phyloP scores from a whole-genome alignment of 768 basidiomycete species.

The Boletus rubropictus region DNA sequence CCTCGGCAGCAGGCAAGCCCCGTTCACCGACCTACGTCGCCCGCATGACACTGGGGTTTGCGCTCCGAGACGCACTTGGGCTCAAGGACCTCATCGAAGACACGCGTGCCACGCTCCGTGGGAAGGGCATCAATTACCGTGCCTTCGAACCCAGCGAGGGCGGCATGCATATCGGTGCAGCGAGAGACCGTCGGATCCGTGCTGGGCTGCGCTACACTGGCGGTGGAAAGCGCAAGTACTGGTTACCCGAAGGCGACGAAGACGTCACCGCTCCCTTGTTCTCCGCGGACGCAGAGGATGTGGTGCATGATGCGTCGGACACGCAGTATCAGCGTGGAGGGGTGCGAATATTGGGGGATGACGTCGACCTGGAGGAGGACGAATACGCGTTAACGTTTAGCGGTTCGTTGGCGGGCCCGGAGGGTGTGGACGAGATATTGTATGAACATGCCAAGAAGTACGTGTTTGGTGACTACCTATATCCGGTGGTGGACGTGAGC shows the following conservation, averaged over 20 bases:
- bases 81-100: slow-evolving; percentile 84
- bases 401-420: slow-evolving; percentile 38
- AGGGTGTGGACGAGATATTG: slow-evolving; percentile 68
- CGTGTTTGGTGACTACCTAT: slow-evolving; percentile 87
- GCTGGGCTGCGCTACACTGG: slow-evolving; percentile 89
- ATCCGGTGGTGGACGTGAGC: slow-evolving; percentile 85
- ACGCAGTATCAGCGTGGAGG: slow-evolving; percentile 31
- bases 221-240: slow-evolving; percentile 92
- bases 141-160: slow-evolving; percentile 96
- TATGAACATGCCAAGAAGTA: slow-evolving; percentile 73
- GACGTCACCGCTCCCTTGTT: slow-evolving; percentile 76
- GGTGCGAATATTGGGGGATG: slow-evolving; percentile 17
- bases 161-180: slow-evolving; percentile 83
- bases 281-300: slow-evolving; percentile 51
- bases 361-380: slow-evolving; percentile 30
- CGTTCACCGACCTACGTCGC: slow-evolving; percentile 56
- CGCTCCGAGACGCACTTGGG: slow-evolving; percentile 85
- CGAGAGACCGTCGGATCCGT: slow-evolving; percentile 78
- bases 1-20: slow-evolving; percentile 13
- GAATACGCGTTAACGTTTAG: slow-evolving; percentile 30
- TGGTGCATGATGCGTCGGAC: slow-evolving; percentile 62
- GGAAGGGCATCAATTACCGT: slow-evolving; percentile 91
- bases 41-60: slow-evolving; percentile 84
- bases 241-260: slow-evolving; percentile 68
- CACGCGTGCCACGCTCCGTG: slow-evolving; percentile 71